phyloP scores from a whole-genome alignment of 805 yeast species.

The Ogataea degrootiae region DNA sequence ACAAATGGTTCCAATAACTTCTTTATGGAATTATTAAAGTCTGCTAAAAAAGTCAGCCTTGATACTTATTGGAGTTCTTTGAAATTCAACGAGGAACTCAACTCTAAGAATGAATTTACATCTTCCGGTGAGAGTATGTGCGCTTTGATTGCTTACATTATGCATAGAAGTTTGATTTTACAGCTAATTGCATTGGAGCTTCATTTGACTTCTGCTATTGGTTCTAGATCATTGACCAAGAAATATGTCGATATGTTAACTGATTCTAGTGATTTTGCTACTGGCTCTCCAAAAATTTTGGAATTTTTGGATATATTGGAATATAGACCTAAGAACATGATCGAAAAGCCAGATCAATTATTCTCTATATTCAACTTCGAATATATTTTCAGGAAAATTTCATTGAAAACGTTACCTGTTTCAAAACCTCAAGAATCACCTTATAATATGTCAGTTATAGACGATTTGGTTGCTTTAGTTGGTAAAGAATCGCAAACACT shows the following conservation, averaged over 20 bases:
- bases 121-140: slow-evolving; percentile 38
- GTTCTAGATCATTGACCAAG: slow-evolving; percentile 47
- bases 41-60: slow-evolving; percentile 51
- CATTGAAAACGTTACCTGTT: slow-evolving; percentile 22
- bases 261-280: slow-evolving; percentile 39
- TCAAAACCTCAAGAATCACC: slow-evolving; percentile 14
- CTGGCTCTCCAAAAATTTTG: slow-evolving; percentile 63
- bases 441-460: slow-evolving; percentile 40
- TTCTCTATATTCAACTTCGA: slow-evolving; percentile 36
- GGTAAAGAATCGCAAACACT: slow-evolving; percentile 22
- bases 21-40: slow-evolving; percentile 45
- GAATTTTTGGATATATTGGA: slow-evolving; percentile 69
- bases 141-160: slow-evolving; percentile 56
- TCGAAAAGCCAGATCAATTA: slow-evolving; percentile 33
- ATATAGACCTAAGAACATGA: slow-evolving; percentile 43
- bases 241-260: slow-evolving; percentile 51
- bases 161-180: slow-evolving; percentile 54
- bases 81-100: slow-evolving; percentile 40
- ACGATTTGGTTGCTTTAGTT: slow-evolving; percentile 22
- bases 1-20: slow-evolving; percentile 32
- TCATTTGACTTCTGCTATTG: slow-evolving; percentile 45
- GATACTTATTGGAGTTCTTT: slow-evolving; percentile 52
- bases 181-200: slow-evolving; percentile 70
- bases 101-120: slow-evolving; percentile 30
- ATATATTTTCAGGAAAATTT: slow-evolving; percentile 38